Percentiles rank a stretch among this genome's conserved stretches.
Evolutionary conservation across 768 basidiomycete genomes (phyloP).

Genomic region (Omphalotus guepiniiformis): DNA sequence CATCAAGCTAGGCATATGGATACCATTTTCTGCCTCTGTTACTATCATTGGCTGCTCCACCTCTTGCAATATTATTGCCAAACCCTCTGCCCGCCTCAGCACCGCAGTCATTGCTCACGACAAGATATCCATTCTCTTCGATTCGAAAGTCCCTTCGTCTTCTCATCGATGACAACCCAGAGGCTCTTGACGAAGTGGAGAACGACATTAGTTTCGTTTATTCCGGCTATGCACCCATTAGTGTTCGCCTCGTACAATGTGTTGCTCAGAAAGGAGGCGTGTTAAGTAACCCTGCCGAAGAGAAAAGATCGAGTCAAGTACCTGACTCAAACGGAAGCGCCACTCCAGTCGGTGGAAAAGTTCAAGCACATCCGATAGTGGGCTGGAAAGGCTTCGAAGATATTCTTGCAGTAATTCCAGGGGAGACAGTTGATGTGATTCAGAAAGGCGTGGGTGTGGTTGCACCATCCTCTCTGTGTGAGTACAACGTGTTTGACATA

Average conservation of each 20-base stretch:
- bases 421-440: slow-evolving; percentile 77
- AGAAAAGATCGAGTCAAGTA: slow-evolving; percentile 33
- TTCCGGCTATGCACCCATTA: slow-evolving; percentile 95
- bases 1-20: slow-evolving; percentile 57
- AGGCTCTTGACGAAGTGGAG: slow-evolving; percentile 76
- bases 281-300: slow-evolving; percentile 72
- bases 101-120: slow-evolving; percentile 31
- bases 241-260: slow-evolving; percentile 88
- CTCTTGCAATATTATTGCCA: slow-evolving; percentile 64
- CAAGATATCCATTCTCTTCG: slow-evolving; percentile 66
- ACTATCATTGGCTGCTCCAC: slow-evolving; percentile 57
- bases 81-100: slow-evolving; percentile 60
- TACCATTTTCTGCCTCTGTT: slow-evolving; percentile 68
- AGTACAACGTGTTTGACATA: slow-evolving; percentile 12
- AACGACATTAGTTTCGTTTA: slow-evolving; percentile 96
- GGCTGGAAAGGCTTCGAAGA: slow-evolving; percentile 99
- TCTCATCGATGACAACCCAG: slow-evolving; percentile 84
- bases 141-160: slow-evolving; percentile 84
- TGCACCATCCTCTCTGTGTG: slow-evolving; percentile 22
- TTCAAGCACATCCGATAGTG: slow-evolving; percentile 86
- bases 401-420: slow-evolving; percentile 74
- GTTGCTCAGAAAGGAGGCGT: slow-evolving; percentile 89
- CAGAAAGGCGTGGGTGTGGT: slow-evolving; percentile 32
- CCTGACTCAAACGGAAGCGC: slow-evolving; percentile 22
- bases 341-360: slow-evolving; percentile 37